Evolutionary conservation across 768 basidiomycete species (phyloP), one percentile per base, ranked within the genome.

Genomic region (Heimioporus sp.): DNA sequence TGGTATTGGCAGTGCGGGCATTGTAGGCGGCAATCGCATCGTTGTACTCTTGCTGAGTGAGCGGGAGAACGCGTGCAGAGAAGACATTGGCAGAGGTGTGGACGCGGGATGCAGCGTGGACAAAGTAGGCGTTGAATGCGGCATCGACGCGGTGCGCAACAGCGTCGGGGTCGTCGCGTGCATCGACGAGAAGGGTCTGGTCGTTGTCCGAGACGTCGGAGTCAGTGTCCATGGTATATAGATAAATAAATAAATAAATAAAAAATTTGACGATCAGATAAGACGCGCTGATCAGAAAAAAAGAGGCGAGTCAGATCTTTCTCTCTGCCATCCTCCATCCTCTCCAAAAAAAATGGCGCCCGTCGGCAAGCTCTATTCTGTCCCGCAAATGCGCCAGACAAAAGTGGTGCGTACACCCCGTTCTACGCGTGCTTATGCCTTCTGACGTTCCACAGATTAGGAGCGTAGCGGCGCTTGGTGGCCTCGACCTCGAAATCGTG

Each of bases 111-210:
- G 83, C 74, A 28, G 79, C 73, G 37, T 83, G 78, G 7, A 74
- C 76, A 66, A 98, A 90, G 73, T 96, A 98, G 19, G 86, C 83
- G 72, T 98, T 94, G 49, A 94, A 92, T 8, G 84, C 73, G 7
- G 90, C 83, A 21, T 80, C 77, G 5, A 19, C 15, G 20, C 46
- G 39, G 10, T 48, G 49, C 6, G 44, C 17, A 19, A 46, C 34
- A 24, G 28, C 43, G 44, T 58, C 46, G 49, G 45, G 37, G 41
- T 47, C 55, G 50, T 58, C 9, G 41, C 32, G 45, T 43, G 28
- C 50, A 41, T 59, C 49, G 59, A 49, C 48, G 31, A 49, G 32
- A 20, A 48, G 53, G 10, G 49, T 52, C 36, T 57, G 65, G 52
- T 68, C 66, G 51, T 60, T 43, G 56, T 68, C 68, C 7, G 64